Base-by-base conservation (phyloP, 2,329 filamentous ascomycete genomes). In the Dactylellina haptotyla region DNA sequence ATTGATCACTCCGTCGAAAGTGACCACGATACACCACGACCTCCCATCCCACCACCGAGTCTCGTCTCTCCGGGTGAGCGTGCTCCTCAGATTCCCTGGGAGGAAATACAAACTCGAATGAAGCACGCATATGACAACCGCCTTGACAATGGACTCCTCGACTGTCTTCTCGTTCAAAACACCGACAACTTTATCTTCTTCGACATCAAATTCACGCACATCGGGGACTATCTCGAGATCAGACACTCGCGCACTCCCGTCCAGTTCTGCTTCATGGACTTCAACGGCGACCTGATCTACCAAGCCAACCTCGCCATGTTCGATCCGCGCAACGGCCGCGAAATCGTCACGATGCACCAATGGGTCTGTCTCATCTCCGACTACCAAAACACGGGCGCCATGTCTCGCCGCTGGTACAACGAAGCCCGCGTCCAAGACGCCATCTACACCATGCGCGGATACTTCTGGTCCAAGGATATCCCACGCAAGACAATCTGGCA, bases 291-390 rank as follows among this genome's bases (percentile, higher is more conserved):
- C 16, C 48, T 72, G n/a, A 30, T 72, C 39, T 72, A 72, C 32
- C 59, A 65, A 10, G 59, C 59, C n/a, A 72, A 72, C 23, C 45
- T 72, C 4, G 67, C 67, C 16, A 65, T 72, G 59, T 72, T 72
- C 12, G 61, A 72, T 25, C 67, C 67, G 12, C 59, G 61, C 2
- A 65, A 59, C 18, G 67, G 61, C 3, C 28, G 16, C 18, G 67
- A 72, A 39, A 51, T 72, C 0, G 14, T 72, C 20, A 53, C 25
- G 14, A 72, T 72, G 51, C 25, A 41, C n/a, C 48, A 64, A 26
- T 72, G 66, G 66, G 37, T 72, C 4, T 26, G 28, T 26, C 67
- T 72, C 25, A 28, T 72, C 26, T 6, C 28, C 2, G 51, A 64
- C 3, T 72, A 72, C 26, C 59, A 50, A 4, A 28, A 41, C 14